Percentiles rank a stretch among this genome's conserved stretches.
These are phyloP conservation scores for Paecilomyces sp. DNA, from an alignment of 2,329 filamentous ascomycete genomes.

Conservation along the genomic window DNA sequence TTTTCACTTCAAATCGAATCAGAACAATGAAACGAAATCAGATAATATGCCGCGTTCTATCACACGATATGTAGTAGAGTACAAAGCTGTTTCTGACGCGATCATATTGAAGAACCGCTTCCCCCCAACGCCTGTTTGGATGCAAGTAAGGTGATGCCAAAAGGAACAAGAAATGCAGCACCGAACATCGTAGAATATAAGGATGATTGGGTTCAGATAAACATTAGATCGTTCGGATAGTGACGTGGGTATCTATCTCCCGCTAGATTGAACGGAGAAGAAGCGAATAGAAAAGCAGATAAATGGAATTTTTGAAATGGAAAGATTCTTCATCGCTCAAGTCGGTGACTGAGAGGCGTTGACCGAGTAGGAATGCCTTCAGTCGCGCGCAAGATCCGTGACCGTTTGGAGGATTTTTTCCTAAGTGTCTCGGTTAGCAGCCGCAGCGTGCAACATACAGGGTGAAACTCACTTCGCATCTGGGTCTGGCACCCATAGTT, in stretches of 20 bases:
- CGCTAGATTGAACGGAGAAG: background rate
- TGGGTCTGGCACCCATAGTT: constrained; percentile 21
- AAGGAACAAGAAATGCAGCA: background rate
- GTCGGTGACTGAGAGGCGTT: constrained; percentile 5
- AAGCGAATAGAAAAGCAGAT: background rate
- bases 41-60: background rate
- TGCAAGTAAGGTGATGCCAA: background rate
- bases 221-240: background rate
- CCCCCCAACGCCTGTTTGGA: background rate
- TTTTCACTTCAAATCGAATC: no score
- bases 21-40: no score
- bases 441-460: background rate
- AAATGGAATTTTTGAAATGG: background rate
- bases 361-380: constrained; percentile 3
- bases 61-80: background rate
- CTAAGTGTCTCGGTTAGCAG: constrained; percentile 1
- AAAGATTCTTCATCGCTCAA: background rate
- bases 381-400: constrained; percentile 1
- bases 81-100: background rate
- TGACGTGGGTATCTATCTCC: background rate
- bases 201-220: background rate
- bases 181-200: background rate
- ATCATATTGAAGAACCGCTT: background rate
- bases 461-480: constrained; percentile 2
- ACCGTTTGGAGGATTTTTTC: constrained; percentile 5